A percentile compares a stretch with the other conserved stretches of the same genome.
Conservation (phyloP, 1,139 yeast genomes). For the Taiozyma sp. region DNA sequence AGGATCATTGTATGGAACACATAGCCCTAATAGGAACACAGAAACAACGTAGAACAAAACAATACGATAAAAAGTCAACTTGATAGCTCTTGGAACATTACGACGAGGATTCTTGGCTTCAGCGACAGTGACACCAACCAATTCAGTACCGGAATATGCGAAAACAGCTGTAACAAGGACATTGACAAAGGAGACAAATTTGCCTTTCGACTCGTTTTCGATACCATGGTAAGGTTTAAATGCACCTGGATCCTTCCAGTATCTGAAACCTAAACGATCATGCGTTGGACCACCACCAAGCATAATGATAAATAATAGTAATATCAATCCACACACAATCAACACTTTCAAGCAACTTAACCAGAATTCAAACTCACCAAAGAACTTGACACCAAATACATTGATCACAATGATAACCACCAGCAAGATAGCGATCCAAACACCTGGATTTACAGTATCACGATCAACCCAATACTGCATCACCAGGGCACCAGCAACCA, state of each 20-base stretch:
- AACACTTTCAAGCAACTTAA: constrained; percentile 53
- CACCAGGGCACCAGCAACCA: constrained; percentile 69
- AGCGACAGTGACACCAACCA: constrained; percentile 67
- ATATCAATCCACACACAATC: constrained; percentile 58
- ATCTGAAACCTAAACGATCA: constrained; percentile 51
- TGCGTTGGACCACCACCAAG: constrained; percentile 53
- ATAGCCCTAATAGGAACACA: constrained; percentile 64
- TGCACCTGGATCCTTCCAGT: constrained; percentile 57
- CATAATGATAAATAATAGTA: constrained; percentile 53
- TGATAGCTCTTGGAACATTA: constrained; percentile 72
- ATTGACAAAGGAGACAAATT: constrained; percentile 60
- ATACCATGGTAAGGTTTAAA: constrained; percentile 58
- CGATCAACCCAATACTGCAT: constrained; percentile 56
- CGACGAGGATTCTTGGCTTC: constrained; percentile 72
- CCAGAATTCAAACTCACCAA: constrained; percentile 62
- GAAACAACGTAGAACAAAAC: constrained; percentile 61
- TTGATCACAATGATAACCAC: constrained; percentile 48
- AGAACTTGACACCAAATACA: constrained; percentile 60
- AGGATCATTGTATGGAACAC: constrained; percentile 66
- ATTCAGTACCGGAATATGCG: constrained; percentile 71
- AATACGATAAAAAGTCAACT: constrained; percentile 70
- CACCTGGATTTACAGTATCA: constrained; percentile 52
- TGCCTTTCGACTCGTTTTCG: constrained; percentile 45
- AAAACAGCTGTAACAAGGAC: constrained; percentile 72
- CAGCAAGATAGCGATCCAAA: constrained; percentile 59